These are phyloP conservation scores for Graphilbum fragrans DNA, from an alignment of 2,329 filamentous ascomycete genomes.

Conservation along the genomic window DNA sequence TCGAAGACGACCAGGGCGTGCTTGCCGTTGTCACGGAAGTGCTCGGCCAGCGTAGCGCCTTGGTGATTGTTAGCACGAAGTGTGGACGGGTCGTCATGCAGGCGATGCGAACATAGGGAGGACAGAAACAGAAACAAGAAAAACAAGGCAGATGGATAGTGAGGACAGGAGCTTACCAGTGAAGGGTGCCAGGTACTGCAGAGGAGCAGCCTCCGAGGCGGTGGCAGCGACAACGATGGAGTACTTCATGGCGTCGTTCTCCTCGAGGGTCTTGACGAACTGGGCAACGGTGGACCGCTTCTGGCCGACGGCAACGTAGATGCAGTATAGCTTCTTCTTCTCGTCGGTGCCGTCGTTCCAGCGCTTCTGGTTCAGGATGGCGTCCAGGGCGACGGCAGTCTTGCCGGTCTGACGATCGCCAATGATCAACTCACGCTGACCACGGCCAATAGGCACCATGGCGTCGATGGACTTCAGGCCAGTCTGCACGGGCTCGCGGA, in stretches of 20 bases:
- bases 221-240: conserved; percentile 87
- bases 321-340: conserved; percentile 97
- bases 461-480: conserved; percentile 98
- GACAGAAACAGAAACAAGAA: background rate
- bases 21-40: conserved; percentile 72
- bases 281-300: conserved; percentile 99
- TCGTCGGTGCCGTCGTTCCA: conserved; percentile 87
- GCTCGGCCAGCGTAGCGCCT: conserved; percentile 36
- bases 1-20: conserved; percentile 89
- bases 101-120: background rate
- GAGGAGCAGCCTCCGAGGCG: conserved; percentile 88
- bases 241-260: conserved; percentile 99
- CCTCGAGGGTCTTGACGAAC: conserved; percentile 98
- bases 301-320: conserved; percentile 98
- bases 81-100: conserved; percentile 11
- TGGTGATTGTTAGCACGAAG: conserved; percentile 21
- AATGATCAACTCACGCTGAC: conserved; percentile 99
- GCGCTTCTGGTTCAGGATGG: conserved; percentile 98
- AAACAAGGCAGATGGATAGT: too few species aligned
- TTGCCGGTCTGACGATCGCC: conserved; percentile 99
- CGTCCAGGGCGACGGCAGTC: conserved; percentile 95
- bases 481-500: conserved; percentile 98
- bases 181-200: conserved; percentile 92
- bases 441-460: conserved; percentile 99
- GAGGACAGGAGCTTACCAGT: conserved; percentile 48